Base-by-base conservation (phyloP, 164 flowering plant genomes). In the Macadamia tetraphylla region DNA sequence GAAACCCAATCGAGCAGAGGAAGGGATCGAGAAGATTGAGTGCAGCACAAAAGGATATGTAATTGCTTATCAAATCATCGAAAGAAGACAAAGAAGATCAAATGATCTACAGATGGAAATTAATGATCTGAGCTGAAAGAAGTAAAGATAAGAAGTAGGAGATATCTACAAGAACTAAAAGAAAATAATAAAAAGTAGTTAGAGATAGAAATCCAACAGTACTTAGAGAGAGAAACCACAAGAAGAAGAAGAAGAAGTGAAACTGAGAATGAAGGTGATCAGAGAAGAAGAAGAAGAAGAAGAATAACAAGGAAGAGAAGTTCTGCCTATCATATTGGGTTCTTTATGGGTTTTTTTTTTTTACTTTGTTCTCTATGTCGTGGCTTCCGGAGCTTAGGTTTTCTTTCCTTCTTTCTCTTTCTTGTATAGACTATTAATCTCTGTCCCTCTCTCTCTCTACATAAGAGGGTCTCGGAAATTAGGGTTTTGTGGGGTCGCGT, bases 401-500 rank as follows among this genome's bases (percentile, higher is more conserved):
- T 52, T 55, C 31, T 13, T 64, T 53, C 48, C 31, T 29, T 42
- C 40, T 9, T 56, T 42, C 44, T 32, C 49, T 23, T 58, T 3
- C 17, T 46, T 5, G 40, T 35, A 35, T 5, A 35, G 40, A 35
- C 40, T 35, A 35, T 35, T 35, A 35, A 35, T 35, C 5, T 35
- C 5, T 35, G 3, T 35, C n/a, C n/a, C 40, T 31, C 9, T 40
- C 31, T 53, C 32, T 49, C 48, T 35, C 58, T 57, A 9, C 69
- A 12, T 63, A 65, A 31, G 70, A 71, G 70, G 71, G 51, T 60
- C 70, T 72, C 65, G 70, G 85, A 77, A 81, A 78, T 79, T 84
- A 81, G 89, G 84, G 86, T 76, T 82, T 77, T 67, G 82, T 84
- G 84, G 90, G 90, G 88, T 76, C 63, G 69, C 70, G 85, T 81